A percentile compares a stretch with the other conserved stretches of the same genome.
Conservation (phyloP, 805 yeast species). For the Candida koratica region DNA sequence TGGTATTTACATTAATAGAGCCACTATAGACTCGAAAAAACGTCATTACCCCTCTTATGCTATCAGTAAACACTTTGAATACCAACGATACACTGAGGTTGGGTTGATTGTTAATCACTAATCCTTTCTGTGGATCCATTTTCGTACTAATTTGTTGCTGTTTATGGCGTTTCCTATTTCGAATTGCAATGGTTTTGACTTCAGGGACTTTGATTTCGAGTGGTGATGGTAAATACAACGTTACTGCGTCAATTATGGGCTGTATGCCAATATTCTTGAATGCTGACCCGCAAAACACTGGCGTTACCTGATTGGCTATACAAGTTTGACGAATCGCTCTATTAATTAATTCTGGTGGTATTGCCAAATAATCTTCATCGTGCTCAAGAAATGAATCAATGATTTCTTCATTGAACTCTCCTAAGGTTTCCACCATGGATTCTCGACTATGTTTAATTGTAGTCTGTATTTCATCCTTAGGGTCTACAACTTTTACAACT, state of each 20-base stretch:
- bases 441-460: constrained; percentile 59
- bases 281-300: constrained; percentile 90
- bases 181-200: constrained; percentile 29
- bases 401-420: constrained; percentile 76
- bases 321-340: constrained; percentile 64
- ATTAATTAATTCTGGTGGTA: constrained; percentile 53
- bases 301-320: constrained; percentile 53
- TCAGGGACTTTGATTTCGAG: constrained; percentile 58
- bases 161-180: constrained; percentile 17
- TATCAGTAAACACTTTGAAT: constrained; percentile 86
- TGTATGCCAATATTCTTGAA: constrained; percentile 93
- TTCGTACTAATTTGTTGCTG: constrained; percentile 26
- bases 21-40: constrained; percentile 91
- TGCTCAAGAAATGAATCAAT: constrained; percentile 73
- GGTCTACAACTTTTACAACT: constrained; percentile 44
- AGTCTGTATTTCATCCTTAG: constrained; percentile 39
- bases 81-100: constrained; percentile 75
- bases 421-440: constrained; percentile 76
- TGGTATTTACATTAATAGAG: constrained; percentile 55
- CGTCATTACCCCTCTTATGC: constrained; percentile 75
- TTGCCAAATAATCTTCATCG: constrained; percentile 63
- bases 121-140: constrained; percentile 43
- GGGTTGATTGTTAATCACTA: constrained; percentile 52
- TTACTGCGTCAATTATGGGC: constrained; percentile 82
- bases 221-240: constrained; percentile 80